Evolutionary conservation across 2,329 filamentous ascomycete species (phyloP).

Genomic region (Podosphaera leucotricha): DNA sequence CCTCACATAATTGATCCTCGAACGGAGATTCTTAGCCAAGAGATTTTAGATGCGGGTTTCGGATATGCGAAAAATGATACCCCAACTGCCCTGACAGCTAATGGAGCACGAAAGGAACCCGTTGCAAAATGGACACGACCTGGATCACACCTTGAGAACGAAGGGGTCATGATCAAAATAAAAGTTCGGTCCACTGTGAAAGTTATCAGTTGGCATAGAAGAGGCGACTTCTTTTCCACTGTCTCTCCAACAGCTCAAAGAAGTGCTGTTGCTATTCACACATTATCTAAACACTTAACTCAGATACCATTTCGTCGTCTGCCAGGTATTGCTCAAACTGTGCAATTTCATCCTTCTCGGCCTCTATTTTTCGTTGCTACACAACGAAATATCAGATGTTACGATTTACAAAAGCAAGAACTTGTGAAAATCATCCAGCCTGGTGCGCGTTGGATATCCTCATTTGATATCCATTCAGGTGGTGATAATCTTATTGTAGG

Average conservation of each 20-base stretch:
- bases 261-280: slow-evolving; percentile 79
- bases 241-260: slow-evolving; percentile 61
- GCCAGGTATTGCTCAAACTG: slow-evolving; percentile 60
- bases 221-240: slow-evolving; percentile 83
- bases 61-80: slow-evolving; percentile 59
- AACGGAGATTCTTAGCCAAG: slow-evolving; percentile 48
- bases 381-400: slow-evolving; percentile 75
- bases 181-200: slow-evolving; percentile 65
- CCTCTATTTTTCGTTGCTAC: slow-evolving; percentile 93
- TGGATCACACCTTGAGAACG: slow-evolving; percentile 44
- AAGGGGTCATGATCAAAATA: slow-evolving; percentile 57
- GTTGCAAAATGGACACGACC: slow-evolving; percentile 70
- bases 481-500: slow-evolving; percentile 89
- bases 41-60: slow-evolving; percentile 69
- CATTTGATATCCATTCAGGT: slow-evolving; percentile 76
- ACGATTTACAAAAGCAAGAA: slow-evolving; percentile 78
- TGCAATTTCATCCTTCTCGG: slow-evolving; percentile 81
- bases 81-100: slow-evolving; percentile 23
- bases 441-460: slow-evolving; percentile 83
- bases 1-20: slow-evolving; percentile 51
- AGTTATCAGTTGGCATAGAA: slow-evolving; percentile 77
- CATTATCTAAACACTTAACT: slow-evolving; percentile 78
- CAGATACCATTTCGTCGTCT: slow-evolving; percentile 72
- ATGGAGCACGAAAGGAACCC: slow-evolving; percentile 44
- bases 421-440: slow-evolving; percentile 84